Conservation (phyloP, 805 yeast species). For the Wickerhamomyces alni region DNA sequence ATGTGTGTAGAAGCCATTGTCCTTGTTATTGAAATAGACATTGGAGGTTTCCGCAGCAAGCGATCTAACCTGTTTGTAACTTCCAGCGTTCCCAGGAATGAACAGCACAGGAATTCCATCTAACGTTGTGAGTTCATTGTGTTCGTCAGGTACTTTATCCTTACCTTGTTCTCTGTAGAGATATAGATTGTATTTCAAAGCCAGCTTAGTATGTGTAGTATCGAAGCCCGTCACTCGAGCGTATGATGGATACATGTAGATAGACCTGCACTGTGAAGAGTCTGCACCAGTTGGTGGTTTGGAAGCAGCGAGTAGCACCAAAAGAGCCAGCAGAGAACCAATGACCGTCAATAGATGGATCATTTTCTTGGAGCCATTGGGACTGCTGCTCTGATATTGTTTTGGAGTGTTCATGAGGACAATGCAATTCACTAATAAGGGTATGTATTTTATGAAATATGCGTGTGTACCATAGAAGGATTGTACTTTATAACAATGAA, state of each 20-base stretch:
- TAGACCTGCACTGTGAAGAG: conserved; percentile 51
- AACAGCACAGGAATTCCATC: conserved; percentile 86
- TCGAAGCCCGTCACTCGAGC: conserved; percentile 73
- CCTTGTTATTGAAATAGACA: conserved; percentile 34
- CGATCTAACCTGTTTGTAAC: conserved; percentile 82
- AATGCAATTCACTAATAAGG: too few species aligned
- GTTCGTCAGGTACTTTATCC: conserved; percentile 47
- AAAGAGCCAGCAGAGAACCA: conserved; percentile 1
- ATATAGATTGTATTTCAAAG: conserved; percentile 78
- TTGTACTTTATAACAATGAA: too few species aligned
- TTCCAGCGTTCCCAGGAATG: conserved; percentile 97
- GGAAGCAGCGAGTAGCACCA: not conserved
- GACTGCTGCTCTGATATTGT: not conserved
- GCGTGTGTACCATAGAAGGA: too few species aligned
- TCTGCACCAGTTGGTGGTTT: conserved; percentile 35
- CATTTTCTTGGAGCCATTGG: not conserved
- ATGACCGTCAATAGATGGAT: not conserved
- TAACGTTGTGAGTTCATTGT: conserved; percentile 22
- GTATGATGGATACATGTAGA: conserved; percentile 81
- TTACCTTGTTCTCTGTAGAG: conserved; percentile 79
- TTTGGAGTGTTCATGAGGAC: not conserved
- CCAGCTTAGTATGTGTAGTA: conserved; percentile 57
- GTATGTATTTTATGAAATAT: too few species aligned
- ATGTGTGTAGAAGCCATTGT: conserved; percentile 22
- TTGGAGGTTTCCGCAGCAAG: conserved; percentile 80